Evolutionary conservation across 2,329 filamentous ascomycete genomes (phyloP).

Genomic region (Nemania sp.): DNA sequence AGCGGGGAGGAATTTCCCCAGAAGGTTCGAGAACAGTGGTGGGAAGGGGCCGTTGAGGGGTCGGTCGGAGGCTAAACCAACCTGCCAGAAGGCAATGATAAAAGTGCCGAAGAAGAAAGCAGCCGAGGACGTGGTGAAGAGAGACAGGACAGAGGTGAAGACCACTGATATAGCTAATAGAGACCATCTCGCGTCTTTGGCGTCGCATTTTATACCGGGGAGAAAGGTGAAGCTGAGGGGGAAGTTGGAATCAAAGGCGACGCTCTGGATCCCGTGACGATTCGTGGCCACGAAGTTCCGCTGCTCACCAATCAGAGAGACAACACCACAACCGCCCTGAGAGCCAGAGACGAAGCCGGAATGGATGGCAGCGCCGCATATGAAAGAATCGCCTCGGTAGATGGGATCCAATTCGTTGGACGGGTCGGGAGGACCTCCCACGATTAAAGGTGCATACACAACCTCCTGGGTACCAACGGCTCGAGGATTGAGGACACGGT

Average conservation of each 20-base stretch:
- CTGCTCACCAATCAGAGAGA: constrained; percentile 72
- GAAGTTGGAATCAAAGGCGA: constrained; percentile 85
- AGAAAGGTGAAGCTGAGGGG: constrained; percentile 84
- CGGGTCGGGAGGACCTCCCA: constrained; percentile 65
- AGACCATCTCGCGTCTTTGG: constrained; percentile 81
- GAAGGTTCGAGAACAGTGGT: constrained; percentile 73
- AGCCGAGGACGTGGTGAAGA: constrained; percentile 78
- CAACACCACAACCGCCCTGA: constrained; percentile 80
- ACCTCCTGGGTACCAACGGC: constrained; percentile 74
- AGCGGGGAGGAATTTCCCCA: constrained; percentile 84
- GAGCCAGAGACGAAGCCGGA: constrained; percentile 74
- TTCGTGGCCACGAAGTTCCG: constrained; percentile 65
- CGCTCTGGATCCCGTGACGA: constrained; percentile 75
- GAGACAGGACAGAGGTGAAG: constrained; percentile 76
- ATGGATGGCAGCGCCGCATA: constrained; percentile 84
- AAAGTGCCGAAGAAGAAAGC: constrained; percentile 88
- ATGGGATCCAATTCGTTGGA: constrained; percentile 52
- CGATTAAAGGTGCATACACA: constrained; percentile 66
- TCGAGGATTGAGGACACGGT: constrained; percentile 70
- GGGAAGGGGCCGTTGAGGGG: constrained; percentile 70
- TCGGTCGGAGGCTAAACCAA: constrained; percentile 87
- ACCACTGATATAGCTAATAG: constrained; percentile 79
- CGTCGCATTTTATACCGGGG: constrained; percentile 65
- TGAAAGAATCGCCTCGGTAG: constrained; percentile 88
- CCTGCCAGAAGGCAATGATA: constrained; percentile 82